Evolutionary conservation across 768 basidiomycete genomes (phyloP).

Genomic region (Pulveroboletus ravenelii): DNA sequence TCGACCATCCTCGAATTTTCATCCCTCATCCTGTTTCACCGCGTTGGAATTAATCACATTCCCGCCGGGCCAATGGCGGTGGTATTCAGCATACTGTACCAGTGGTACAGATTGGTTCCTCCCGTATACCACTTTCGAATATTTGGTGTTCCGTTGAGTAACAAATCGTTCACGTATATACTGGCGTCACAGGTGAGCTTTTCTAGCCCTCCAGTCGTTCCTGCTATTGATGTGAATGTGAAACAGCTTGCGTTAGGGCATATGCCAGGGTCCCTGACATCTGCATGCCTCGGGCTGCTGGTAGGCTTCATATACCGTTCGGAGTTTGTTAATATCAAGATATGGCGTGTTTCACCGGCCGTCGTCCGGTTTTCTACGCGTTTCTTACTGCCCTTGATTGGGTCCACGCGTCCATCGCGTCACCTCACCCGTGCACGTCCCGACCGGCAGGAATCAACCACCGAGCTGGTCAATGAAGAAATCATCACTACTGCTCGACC

Average conservation of each 20-base stretch:
- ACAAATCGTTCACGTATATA: conserved; percentile 71
- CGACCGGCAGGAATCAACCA: conserved; percentile 33
- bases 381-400: conserved; percentile 64
- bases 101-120: conserved; percentile 76
- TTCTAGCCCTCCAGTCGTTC: neutral
- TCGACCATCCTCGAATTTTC: conserved; percentile 66
- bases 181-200: conserved; percentile 63
- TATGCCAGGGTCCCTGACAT: conserved; percentile 59
- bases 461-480: conserved; percentile 45
- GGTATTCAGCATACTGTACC: conserved; percentile 78
- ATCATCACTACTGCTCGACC: conserved; percentile 58
- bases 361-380: conserved; percentile 51
- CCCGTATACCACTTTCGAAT: conserved; percentile 70
- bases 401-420: conserved; percentile 55
- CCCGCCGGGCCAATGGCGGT: conserved; percentile 73
- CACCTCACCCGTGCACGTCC: conserved; percentile 74
- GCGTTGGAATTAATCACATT: conserved; percentile 65
- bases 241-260: conserved; percentile 64
- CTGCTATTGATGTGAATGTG: conserved; percentile 3
- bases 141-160: conserved; percentile 67
- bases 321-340: conserved; percentile 72
- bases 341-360: conserved; percentile 67
- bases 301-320: conserved; percentile 80
- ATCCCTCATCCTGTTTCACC: conserved; percentile 59
- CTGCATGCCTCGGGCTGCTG: conserved; percentile 60